Evolutionary conservation across 805 yeast species (phyloP).

Genomic region (Spathaspora boniae): DNA sequence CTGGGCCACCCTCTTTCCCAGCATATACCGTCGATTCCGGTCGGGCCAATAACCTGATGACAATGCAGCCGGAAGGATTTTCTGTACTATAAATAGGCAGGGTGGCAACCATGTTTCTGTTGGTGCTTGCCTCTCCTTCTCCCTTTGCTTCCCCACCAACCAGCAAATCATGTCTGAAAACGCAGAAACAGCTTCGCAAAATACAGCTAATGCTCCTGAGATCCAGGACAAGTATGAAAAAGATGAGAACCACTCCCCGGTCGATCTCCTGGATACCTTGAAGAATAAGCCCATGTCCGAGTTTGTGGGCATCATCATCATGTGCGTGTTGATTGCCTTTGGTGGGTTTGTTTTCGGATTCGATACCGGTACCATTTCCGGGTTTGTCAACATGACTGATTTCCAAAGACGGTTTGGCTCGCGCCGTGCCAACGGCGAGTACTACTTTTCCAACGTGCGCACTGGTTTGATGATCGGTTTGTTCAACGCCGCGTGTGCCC

Average conservation of each 20-base stretch:
- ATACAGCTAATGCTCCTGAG: conserved; percentile 5
- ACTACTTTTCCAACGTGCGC: conserved; percentile 40
- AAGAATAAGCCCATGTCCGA: conserved; percentile 15
- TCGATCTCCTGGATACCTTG: conserved; percentile 1
- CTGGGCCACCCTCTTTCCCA: too few species aligned
- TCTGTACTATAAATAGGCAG: too few species aligned
- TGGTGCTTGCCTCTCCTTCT: too few species aligned
- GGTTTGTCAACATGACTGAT: conserved; percentile 60
- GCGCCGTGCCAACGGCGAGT: conserved; percentile 32
- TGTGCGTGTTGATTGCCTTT: conserved; percentile 58
- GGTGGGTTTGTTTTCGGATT: conserved; percentile 78
- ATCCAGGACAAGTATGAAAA: conserved; percentile 6
- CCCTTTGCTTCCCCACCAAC: too few species aligned
- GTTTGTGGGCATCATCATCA: conserved; percentile 29
- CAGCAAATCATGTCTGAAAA: too few species aligned
- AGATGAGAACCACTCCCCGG: conserved; percentile 1
- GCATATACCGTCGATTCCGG: too few species aligned
- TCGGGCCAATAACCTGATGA: too few species aligned
- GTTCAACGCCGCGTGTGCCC: conserved; percentile 68
- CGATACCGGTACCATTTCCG: conserved; percentile 77
- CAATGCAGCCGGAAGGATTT: too few species aligned
- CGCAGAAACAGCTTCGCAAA: too few species aligned
- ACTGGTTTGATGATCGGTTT: conserved; percentile 51
- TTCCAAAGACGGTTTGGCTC: conserved; percentile 53
- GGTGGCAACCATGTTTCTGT: too few species aligned